Conservation (phyloP, 1,139 yeast species). For the Kurtzmaniella quercitrusa region DNA sequence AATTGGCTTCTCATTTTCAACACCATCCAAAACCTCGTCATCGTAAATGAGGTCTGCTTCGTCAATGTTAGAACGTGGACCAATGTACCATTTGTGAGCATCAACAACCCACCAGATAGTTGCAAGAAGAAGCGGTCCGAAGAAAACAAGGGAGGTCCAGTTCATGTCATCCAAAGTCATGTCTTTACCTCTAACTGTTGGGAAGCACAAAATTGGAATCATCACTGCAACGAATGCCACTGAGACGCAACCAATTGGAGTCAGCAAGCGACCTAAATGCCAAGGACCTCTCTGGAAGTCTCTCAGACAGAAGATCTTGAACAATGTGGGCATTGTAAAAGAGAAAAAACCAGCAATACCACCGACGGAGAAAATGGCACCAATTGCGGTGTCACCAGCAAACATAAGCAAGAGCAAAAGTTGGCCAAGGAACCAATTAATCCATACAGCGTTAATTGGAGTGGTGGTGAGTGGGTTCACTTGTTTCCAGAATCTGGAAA, state of each 20-base stretch:
- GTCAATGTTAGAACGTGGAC: slow-evolving; percentile 62
- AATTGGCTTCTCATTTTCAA: slow-evolving; percentile 2
- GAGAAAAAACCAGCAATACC: slow-evolving; percentile 73
- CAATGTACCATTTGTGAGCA: slow-evolving; percentile 63
- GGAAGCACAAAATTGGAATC: slow-evolving; percentile 68
- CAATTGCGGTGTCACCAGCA: slow-evolving; percentile 67
- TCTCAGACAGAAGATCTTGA: slow-evolving; percentile 55
- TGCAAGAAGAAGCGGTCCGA: slow-evolving; percentile 57
- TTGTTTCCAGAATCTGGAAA: slow-evolving; percentile 48
- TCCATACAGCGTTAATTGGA: slow-evolving; percentile 69
- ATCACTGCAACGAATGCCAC: slow-evolving; percentile 50
- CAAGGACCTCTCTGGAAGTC: slow-evolving; percentile 67
- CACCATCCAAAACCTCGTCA: slow-evolving; percentile 8
- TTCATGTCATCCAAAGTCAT: slow-evolving; percentile 52
- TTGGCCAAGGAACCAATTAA: slow-evolving; percentile 56
- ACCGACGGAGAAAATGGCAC: slow-evolving; percentile 74
- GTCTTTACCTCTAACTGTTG: slow-evolving; percentile 48
- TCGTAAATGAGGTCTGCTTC: slow-evolving; percentile 22
- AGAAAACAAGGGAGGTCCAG: slow-evolving; percentile 68
- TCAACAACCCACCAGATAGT: slow-evolving; percentile 49
- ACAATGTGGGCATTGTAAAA: slow-evolving; percentile 61
- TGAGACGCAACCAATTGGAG: slow-evolving; percentile 42
- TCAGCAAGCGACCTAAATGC: slow-evolving; percentile 55
- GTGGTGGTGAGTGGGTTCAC: slow-evolving; percentile 57
- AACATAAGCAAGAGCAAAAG: slow-evolving; percentile 55